Evolutionary conservation across 768 basidiomycete species (phyloP), one percentile per base, ranked within the genome.

Genomic region (Mycena rebaudengoi): DNA sequence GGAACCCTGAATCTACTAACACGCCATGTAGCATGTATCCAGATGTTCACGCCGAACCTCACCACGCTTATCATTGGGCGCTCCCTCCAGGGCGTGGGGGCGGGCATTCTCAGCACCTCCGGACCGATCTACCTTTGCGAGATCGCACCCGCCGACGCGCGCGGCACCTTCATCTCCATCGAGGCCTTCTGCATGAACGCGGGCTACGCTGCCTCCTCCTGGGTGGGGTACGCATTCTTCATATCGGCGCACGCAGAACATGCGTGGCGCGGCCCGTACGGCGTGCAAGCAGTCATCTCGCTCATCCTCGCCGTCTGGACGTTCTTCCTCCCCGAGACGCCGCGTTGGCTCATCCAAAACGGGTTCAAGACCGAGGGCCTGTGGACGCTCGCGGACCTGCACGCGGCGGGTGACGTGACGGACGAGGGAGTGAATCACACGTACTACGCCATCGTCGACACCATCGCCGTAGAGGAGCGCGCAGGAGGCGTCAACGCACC

Each of bases 241-340:
- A 80, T 83, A 48, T 58, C 67, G 30, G 78, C 79, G 62, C 79
- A 80, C 16, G 79, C 75, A 5, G 82, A 83, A 69, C 80, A 82
- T 58, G 81, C 84, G 13, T 88, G 88, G 86, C 78, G 84, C 39
- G 85, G 86, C 32, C 85, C 86, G 1, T 87, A 85, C 69, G 77
- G 83, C 62, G 74, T 87, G 8, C 86, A 88, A 71, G 81, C 82
- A 25, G 81, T 77, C 40, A 80, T 87, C 20, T 84, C 85, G 1
- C 56, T 76, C 16, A 66, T 88, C 35, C 79, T 88, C 20, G 72
- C 82, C 45, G 61, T 73, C 30, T 83, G 82, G 78, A 83, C 85
- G 18, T 79, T 83, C 69, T 73, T 80, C 67, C 78, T 86, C 37
- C 85, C 83, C 2, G 82, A 86, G 61, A 84, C 84, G 0, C 85